Evolutionary conservation across 2,329 filamentous ascomycete species (phyloP).

Genomic region (Fusarium chuoi): DNA sequence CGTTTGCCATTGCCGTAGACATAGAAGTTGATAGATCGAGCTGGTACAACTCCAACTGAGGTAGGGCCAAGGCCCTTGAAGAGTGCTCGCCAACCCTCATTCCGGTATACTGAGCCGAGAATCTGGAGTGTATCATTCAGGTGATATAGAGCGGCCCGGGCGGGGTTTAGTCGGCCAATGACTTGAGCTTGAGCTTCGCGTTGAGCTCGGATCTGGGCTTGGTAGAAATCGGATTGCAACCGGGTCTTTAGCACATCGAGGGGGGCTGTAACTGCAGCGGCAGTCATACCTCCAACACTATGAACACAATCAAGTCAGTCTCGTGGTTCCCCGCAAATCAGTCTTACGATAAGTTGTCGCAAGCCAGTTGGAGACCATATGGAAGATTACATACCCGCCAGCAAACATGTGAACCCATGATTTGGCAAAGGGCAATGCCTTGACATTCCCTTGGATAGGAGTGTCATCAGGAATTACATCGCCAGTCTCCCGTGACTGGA

Average conservation of each 20-base stretch:
- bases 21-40: conserved; percentile 92
- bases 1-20: conserved; percentile 93
- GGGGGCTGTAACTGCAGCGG: conserved; percentile 90
- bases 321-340: background rate
- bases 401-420: conserved; percentile 94
- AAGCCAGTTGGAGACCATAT: background rate
- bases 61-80: conserved; percentile 96
- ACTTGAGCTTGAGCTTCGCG: conserved; percentile 68
- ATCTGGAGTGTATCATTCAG: conserved; percentile 89
- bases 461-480: conserved; percentile 60
- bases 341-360: background rate
- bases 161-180: conserved; percentile 64
- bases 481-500: conserved; percentile 71
- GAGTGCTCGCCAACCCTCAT: conserved; percentile 85
- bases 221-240: conserved; percentile 94
- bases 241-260: conserved; percentile 95
- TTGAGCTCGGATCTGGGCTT: conserved; percentile 78
- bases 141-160: conserved; percentile 76
- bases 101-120: conserved; percentile 79
- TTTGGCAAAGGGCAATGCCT: conserved; percentile 69
- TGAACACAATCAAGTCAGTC: conserved; percentile 25
- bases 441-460: conserved; percentile 47
- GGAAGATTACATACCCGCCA: conserved; percentile 73
- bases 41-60: conserved; percentile 87
- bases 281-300: conserved; percentile 89